phyloP scores from a whole-genome alignment of 805 yeast species.

The Cyberlindnera maritima region DNA sequence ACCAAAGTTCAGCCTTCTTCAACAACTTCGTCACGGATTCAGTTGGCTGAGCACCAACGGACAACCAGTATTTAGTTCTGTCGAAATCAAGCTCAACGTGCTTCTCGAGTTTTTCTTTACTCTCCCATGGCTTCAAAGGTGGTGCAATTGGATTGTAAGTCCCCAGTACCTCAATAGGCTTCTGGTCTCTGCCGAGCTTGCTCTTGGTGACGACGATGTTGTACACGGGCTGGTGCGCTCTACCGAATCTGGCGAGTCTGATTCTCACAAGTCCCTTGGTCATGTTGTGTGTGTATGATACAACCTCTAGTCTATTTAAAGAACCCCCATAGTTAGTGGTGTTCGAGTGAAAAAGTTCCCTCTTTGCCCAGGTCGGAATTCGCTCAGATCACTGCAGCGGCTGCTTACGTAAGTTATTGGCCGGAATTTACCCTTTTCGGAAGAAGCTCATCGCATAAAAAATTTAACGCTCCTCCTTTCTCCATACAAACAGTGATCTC shows the following conservation, averaged over 20 bases:
- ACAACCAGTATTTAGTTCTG: constrained; percentile 93
- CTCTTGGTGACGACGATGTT: constrained; percentile 87
- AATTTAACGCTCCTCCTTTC: not conserved
- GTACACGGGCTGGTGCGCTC: constrained; percentile 82
- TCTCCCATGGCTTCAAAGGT: constrained; percentile 62
- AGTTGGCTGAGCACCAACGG: constrained; percentile 95
- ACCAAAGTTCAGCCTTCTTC: constrained; percentile 68
- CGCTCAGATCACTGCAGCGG: not conserved
- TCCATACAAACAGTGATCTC: too few relatives aligned
- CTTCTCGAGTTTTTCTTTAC: constrained; percentile 58
- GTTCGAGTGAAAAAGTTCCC: not conserved
- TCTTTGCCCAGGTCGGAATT: constrained; percentile 2
- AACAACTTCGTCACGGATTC: constrained; percentile 75
- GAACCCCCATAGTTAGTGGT: too few relatives aligned
- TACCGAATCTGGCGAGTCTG: constrained; percentile 89
- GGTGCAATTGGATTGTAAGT: constrained; percentile 84
- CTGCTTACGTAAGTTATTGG: not conserved
- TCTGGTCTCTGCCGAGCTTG: constrained; percentile 72
- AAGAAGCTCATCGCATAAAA: not conserved
- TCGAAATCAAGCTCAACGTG: constrained; percentile 82
- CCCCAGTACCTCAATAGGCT: constrained; percentile 94
- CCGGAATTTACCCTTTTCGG: constrained; percentile 5
- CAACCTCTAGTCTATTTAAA: not conserved
- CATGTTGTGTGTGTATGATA: constrained; percentile 29
- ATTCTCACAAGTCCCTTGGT: constrained; percentile 76